These are phyloP conservation scores for Torulaspora indica DNA, from an alignment of 805 yeast genomes.

Conservation along the genomic window DNA sequence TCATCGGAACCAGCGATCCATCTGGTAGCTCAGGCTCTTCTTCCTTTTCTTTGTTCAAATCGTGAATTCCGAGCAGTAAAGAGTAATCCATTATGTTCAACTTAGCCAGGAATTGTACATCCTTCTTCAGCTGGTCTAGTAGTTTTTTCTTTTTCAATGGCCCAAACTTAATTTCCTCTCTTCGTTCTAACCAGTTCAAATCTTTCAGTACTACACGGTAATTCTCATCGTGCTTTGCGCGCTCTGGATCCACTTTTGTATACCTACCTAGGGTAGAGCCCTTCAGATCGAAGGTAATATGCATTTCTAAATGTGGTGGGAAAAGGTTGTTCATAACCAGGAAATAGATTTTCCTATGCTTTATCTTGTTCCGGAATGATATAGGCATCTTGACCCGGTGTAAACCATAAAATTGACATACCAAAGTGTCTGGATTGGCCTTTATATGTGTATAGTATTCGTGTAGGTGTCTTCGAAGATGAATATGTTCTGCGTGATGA, in stretches of 20 bases:
- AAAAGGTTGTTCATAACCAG: slow-evolving; percentile 95
- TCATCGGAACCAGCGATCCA: slow-evolving; percentile 3
- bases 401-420: slow-evolving; percentile 94
- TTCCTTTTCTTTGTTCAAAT: slow-evolving; percentile 52
- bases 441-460: slow-evolving; percentile 79
- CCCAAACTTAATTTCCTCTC: slow-evolving; percentile 67
- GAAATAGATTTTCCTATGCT: slow-evolving; percentile 76
- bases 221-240: slow-evolving; percentile 23
- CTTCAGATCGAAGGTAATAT: slow-evolving; percentile 81
- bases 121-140: slow-evolving; percentile 65
- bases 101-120: slow-evolving; percentile 64
- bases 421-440: slow-evolving; percentile 77
- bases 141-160: slow-evolving; percentile 59
- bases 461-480: slow-evolving; percentile 64
- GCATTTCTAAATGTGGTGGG: slow-evolving; percentile 88
- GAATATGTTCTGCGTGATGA: slow-evolving; percentile 87
- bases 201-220: slow-evolving; percentile 65
- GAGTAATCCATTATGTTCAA: slow-evolving; percentile 96
- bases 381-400: slow-evolving; percentile 90
- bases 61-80: slow-evolving; percentile 81
- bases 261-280: slow-evolving; percentile 85
- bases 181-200: slow-evolving; percentile 73
- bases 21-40: slow-evolving; percentile 4
- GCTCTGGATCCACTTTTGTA: slow-evolving; percentile 38
- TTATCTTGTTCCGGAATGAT: slow-evolving; percentile 35